phyloP scores from a whole-genome alignment of 2,329 filamentous ascomycete genomes.

The Zopfia rhizophila region DNA sequence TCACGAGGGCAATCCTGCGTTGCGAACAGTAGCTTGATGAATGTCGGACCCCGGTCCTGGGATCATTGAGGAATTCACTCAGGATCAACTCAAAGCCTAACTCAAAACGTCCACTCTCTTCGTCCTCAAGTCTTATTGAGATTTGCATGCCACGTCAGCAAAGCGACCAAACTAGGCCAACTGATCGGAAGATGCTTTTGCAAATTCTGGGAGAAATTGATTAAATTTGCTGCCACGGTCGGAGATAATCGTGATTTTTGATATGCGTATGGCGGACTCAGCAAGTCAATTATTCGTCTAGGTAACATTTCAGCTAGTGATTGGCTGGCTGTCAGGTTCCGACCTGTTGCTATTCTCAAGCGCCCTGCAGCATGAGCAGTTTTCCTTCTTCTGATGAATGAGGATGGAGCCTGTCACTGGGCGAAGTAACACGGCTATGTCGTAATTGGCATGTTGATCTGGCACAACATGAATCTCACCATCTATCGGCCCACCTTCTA shows the following conservation, averaged over 20 bases:
- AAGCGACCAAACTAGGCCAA: slow-evolving; percentile 1
- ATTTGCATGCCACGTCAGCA: slow-evolving; percentile 23
- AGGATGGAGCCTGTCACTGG: slow-evolving; percentile 7
- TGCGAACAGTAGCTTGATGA: slow-evolving; percentile 3
- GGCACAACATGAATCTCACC: slow-evolving; percentile 85
- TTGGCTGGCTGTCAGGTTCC: slow-evolving; percentile 10
- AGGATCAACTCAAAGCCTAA: slow-evolving; percentile 8
- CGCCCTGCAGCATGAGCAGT: slow-evolving; percentile 7
- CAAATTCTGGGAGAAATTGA: slow-evolving; percentile 14
- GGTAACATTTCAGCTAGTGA: slow-evolving; percentile 4
- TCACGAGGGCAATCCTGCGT: slow-evolving; percentile 16
- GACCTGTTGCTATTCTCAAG: slow-evolving; percentile 2
- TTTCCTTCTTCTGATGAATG: slow-evolving; percentile 10
- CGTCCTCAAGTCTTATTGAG: background rate
- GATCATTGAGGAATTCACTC: slow-evolving; percentile 11
- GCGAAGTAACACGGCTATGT: slow-evolving; percentile 59
- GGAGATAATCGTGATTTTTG: slow-evolving; percentile 12
- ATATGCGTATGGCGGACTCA: slow-evolving; percentile 20
- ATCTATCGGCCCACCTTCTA: slow-evolving; percentile 63
- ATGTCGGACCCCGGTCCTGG: background rate
- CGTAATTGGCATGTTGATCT: slow-evolving; percentile 84
- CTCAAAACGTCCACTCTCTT: slow-evolving; percentile 2
- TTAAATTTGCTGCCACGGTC: slow-evolving; percentile 20
- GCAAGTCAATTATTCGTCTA: slow-evolving; percentile 14
- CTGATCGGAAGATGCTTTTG: too few relatives aligned